Percentiles rank a stretch among this genome's conserved stretches.
These are phyloP conservation scores for Cenchrus purpureus DNA, from an alignment of 176 grass and related monocot genomes.

Conservation along the genomic window DNA sequence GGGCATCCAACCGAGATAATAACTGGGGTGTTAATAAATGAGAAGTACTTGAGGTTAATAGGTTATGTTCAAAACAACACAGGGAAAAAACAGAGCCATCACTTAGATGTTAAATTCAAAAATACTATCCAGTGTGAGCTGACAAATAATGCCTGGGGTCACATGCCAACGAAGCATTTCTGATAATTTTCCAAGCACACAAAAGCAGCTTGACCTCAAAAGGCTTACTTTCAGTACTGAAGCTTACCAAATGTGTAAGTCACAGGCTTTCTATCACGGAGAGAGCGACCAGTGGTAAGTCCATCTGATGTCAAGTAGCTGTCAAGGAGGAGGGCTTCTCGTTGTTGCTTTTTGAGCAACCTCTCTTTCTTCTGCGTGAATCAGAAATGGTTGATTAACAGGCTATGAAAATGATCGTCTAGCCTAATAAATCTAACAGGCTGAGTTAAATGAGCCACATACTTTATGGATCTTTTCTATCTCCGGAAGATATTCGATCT, in stretches of 20 bases:
- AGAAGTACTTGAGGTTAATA: conserved; percentile 4
- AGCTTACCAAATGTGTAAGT: conserved; percentile 98
- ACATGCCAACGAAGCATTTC: conserved; percentile 9
- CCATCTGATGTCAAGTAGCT: conserved; percentile 87
- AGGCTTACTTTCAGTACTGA: conserved; percentile 33
- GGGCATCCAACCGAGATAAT: background rate
- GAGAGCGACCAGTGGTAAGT: conserved; percentile 74
- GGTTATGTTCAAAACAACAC: conserved; percentile 22
- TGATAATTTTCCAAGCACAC: background rate
- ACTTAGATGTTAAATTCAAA: conserved; percentile 34
- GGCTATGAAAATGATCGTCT: conserved; percentile 18
- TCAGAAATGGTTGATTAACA: conserved; percentile 44
- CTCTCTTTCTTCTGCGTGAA: conserved; percentile 87
- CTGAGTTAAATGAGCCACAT: conserved; percentile 37
- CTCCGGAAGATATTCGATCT: conserved; percentile 96
- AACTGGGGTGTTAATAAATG: background rate
- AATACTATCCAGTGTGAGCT: background rate
- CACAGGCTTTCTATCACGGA: conserved; percentile 93
- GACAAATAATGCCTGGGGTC: conserved; percentile 5
- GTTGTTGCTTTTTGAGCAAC: conserved; percentile 96
- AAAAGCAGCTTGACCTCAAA: conserved; percentile 16
- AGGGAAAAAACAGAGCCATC: conserved; percentile 1
- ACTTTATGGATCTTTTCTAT: conserved; percentile 98
- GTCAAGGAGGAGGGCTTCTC: conserved; percentile 96
- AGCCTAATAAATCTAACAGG: conserved; percentile 18